Percentiles rank a stretch among this genome's conserved stretches.
These are phyloP conservation scores for Copromyces sp. DNA, from an alignment of 495 filamentous ascomycete species.

Conservation along the genomic window DNA sequence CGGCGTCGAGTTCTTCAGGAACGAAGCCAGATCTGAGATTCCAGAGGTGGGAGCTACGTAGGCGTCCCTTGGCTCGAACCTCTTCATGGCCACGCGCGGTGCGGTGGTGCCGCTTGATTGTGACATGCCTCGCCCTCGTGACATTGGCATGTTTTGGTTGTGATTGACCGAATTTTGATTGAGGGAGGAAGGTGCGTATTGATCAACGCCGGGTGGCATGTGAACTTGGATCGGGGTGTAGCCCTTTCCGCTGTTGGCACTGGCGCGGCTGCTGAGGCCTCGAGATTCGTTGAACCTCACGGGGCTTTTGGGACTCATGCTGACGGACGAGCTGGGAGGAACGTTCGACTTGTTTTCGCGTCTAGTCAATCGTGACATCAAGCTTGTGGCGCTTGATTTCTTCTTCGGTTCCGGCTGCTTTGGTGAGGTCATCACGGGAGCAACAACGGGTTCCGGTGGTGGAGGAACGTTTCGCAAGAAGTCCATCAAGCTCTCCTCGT, in stretches of 20 bases:
- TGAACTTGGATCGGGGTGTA: slow-evolving; percentile 41
- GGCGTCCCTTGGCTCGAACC: slow-evolving; percentile 42
- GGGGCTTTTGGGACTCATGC: slow-evolving; percentile 5
- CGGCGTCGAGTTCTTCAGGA: slow-evolving; percentile 68
- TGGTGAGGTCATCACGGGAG: slow-evolving; percentile 23
- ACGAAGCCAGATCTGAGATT: slow-evolving; percentile 70
- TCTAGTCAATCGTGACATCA: slow-evolving; percentile 55
- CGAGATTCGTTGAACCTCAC: slow-evolving; percentile 22
- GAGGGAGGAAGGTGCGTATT: slow-evolving; percentile 14
- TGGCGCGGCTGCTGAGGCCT: slow-evolving; percentile 24
- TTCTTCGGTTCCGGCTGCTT: slow-evolving; percentile 41
- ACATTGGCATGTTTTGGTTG: slow-evolving; percentile 1
- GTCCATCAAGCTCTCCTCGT: slow-evolving; percentile 73
- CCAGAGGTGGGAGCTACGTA: slow-evolving; percentile 27
- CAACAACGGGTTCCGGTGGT: slow-evolving; percentile 43
- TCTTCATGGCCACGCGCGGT: slow-evolving; percentile 39
- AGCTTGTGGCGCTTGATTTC: slow-evolving; percentile 46
- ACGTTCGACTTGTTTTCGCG: slow-evolving; percentile 12
- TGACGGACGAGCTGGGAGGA: slow-evolving; percentile 1
- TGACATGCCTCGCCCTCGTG: neutral
- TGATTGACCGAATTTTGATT: slow-evolving; percentile 1
- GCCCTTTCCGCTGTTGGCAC: slow-evolving; percentile 13
- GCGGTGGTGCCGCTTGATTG: neutral
- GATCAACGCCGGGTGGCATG: slow-evolving; percentile 22
- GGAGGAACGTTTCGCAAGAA: slow-evolving; percentile 80